phyloP scores from a whole-genome alignment of 1,284 basidiomycete genomes.

The Fistulina hepatica region DNA sequence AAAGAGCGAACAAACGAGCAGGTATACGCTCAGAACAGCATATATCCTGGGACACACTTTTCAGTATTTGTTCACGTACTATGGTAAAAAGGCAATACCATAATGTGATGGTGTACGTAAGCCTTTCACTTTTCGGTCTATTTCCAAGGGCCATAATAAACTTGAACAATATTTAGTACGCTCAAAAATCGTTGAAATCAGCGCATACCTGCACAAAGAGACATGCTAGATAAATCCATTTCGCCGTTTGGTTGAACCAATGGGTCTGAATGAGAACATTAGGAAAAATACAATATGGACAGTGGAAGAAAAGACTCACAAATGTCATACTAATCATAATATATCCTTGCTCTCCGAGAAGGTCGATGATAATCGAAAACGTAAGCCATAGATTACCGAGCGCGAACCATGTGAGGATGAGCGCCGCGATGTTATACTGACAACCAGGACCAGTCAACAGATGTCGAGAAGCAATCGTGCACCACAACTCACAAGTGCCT shows the following conservation, averaged over 20 bases:
- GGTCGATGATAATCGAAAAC: constrained; percentile 91
- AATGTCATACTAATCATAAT: constrained; percentile 44
- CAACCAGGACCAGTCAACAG: constrained; percentile 1
- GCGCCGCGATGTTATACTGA: constrained; percentile 68
- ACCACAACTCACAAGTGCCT: constrained; percentile 59
- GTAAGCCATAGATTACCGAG: constrained; percentile 93
- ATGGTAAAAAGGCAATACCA: too few relatives aligned
- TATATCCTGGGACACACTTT: constrained; percentile 69
- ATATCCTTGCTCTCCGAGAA: constrained; percentile 58
- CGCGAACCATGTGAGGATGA: constrained; percentile 87
- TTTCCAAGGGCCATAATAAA: constrained; percentile 95
- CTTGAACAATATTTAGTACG: too few relatives aligned
- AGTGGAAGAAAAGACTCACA: constrained; percentile 63
- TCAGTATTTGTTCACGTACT: too few relatives aligned
- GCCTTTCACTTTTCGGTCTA: constrained; percentile 87
- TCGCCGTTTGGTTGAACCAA: constrained; percentile 76
- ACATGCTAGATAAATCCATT: constrained; percentile 85
- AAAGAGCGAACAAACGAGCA: constrained; percentile 78
- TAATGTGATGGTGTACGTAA: constrained; percentile 74
- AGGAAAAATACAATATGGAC: constrained; percentile 39
- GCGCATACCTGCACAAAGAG: constrained; percentile 73
- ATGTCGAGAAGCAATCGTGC: not conserved
- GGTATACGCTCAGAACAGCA: constrained; percentile 67
- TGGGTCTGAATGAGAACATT: constrained; percentile 57
- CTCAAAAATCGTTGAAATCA: too few relatives aligned